These are phyloP conservation scores for Pseudogymnoascus sp. DNA, from an alignment of 2,329 filamentous ascomycete genomes.

Conservation along the genomic window DNA sequence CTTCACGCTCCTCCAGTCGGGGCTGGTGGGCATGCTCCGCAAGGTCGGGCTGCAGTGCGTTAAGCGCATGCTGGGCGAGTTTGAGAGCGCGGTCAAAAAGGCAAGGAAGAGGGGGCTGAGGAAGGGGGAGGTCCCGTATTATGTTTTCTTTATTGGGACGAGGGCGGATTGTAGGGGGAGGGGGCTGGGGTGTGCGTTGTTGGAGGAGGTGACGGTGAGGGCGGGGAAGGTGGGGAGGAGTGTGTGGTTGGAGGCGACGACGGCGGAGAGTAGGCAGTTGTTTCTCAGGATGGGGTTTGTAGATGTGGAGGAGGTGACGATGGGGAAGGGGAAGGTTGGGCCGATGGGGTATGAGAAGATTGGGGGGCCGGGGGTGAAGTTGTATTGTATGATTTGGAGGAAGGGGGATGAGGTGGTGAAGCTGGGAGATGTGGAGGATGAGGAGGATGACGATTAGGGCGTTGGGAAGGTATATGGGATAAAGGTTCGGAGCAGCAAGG, in stretches of 20 bases:
- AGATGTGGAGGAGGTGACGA: constrained; percentile 12
- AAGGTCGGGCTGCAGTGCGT: constrained; percentile 13
- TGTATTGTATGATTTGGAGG: not conserved
- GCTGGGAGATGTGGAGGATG: not conserved
- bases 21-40: constrained; percentile 14
- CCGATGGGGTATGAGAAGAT: not conserved
- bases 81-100: not conserved
- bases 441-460: not conserved
- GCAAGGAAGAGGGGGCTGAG: not conserved
- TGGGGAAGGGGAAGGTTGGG: constrained; percentile 15
- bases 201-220: constrained; percentile 13
- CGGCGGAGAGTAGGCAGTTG: constrained; percentile 9
- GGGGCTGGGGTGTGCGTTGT: constrained; percentile 11
- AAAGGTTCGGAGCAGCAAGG: not conserved
- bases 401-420: not conserved
- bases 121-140: constrained; percentile 13
- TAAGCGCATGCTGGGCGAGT: constrained; percentile 16
- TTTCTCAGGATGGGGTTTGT: constrained; percentile 17
- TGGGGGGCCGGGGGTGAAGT: not conserved
- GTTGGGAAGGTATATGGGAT: not conserved
- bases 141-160: constrained; percentile 18
- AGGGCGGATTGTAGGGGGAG: not conserved
- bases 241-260: constrained; percentile 19
- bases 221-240: constrained; percentile 12
- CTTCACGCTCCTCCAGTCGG: constrained; percentile 14